Percentiles rank a stretch among this genome's conserved stretches.
These are phyloP conservation scores for Cudoniella acicularis DNA, from an alignment of 495 filamentous ascomycete species.

Conservation along the genomic window DNA sequence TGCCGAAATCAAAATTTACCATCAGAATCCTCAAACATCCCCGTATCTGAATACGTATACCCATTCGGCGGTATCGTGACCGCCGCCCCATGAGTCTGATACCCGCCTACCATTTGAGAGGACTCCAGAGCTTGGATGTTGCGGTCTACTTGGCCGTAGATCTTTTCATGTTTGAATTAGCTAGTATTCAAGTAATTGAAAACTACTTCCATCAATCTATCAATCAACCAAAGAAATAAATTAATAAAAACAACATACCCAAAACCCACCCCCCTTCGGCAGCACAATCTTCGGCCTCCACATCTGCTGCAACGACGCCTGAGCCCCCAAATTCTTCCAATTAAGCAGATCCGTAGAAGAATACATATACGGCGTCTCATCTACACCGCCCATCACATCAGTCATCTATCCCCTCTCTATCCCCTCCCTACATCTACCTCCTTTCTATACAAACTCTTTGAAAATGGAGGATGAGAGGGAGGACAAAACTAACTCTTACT, in stretches of 20 bases:
- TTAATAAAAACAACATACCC: slow-evolving; percentile 24
- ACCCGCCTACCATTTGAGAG: slow-evolving; percentile 30
- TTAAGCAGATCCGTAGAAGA: slow-evolving; percentile 42
- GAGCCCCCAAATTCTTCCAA: slow-evolving; percentile 38
- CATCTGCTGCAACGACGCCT: slow-evolving; percentile 30
- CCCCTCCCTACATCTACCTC: too few species aligned
- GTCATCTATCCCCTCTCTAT: too few species aligned
- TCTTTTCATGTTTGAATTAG: too few species aligned
- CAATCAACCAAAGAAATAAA: neutral
- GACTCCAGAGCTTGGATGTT: slow-evolving; percentile 39
- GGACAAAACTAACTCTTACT: slow-evolving; percentile 30
- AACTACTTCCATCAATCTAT: neutral
- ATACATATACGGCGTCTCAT: slow-evolving; percentile 40
- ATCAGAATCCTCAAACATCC: slow-evolving; percentile 42
- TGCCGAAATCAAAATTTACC: neutral
- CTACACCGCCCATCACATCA: too few species aligned
- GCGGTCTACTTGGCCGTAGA: slow-evolving; percentile 44
- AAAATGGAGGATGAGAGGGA: neutral
- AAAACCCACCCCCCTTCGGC: slow-evolving; percentile 41
- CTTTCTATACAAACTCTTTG: too few species aligned
- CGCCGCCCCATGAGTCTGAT: slow-evolving; percentile 30
- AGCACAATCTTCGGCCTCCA: slow-evolving; percentile 45
- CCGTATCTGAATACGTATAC: slow-evolving; percentile 44
- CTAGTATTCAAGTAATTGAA: neutral
- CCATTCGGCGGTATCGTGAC: slow-evolving; percentile 39